These are phyloP conservation scores for Malassezia sympodialis DNA, from an alignment of 1,284 basidiomycete species.

Conservation along the genomic window DNA sequence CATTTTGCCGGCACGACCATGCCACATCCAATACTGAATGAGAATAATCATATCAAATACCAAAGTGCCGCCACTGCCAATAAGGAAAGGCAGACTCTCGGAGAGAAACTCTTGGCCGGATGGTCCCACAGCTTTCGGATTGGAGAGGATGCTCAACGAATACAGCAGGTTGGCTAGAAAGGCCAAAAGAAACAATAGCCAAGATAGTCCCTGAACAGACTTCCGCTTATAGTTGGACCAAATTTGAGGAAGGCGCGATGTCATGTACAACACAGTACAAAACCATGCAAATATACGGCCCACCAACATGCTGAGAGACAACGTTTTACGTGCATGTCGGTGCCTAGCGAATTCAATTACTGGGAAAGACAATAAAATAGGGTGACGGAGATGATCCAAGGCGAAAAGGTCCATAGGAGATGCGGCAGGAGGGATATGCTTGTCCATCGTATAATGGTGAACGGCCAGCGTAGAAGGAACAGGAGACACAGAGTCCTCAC, in stretches of 20 bases:
- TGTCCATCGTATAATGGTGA: neutral
- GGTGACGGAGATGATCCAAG: neutral
- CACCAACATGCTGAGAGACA: conserved; percentile 15
- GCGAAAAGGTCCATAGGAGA: neutral
- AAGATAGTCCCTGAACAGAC: conserved; percentile 38
- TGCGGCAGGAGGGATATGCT: neutral
- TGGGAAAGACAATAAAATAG: conserved; percentile 6
- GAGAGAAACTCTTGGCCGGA: conserved; percentile 22
- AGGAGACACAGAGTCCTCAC: neutral
- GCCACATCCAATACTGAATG: conserved; percentile 35
- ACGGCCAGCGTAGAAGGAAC: neutral
- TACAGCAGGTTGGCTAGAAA: conserved; percentile 42
- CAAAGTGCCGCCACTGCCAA: conserved; percentile 41
- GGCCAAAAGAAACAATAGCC: conserved; percentile 42
- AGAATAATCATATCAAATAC: conserved; percentile 44
- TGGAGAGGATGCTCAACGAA: conserved; percentile 31
- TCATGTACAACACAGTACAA: conserved; percentile 45
- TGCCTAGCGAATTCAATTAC: neutral
- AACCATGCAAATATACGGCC: conserved; percentile 42
- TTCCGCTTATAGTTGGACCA: conserved; percentile 40
- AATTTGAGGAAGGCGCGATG: conserved; percentile 46
- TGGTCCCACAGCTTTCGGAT: conserved; percentile 24
- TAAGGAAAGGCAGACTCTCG: conserved; percentile 42
- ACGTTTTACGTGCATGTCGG: neutral
- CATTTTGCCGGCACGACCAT: conserved; percentile 1